Evolutionary conservation across 2,329 filamentous ascomycete species (phyloP), one percentile per base, ranked within the genome.

Genomic region (Pseudogymnoascus destructans): DNA sequence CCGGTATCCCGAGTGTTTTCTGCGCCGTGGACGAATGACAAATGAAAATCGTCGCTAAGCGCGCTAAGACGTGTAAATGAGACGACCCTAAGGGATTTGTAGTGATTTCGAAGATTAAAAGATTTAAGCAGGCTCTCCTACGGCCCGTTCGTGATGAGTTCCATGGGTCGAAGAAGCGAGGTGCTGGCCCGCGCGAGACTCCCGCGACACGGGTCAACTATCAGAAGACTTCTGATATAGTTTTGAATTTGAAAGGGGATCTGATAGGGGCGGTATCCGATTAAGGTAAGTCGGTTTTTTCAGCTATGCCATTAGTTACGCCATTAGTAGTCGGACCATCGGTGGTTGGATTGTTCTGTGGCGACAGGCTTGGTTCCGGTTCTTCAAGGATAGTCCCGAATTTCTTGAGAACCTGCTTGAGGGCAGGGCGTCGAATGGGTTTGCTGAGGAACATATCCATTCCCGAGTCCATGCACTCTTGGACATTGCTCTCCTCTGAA

Each of bases 381-480:
- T 90, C 87, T 67, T 92, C 88, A 0, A 79, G 81, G 27, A 93
- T 95, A 0, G 89, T 89, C 3, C 86, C 81, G 68, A 89, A 92
- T 68, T 89, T 89, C 67, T 86, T 88, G 10, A 95, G 75, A 0
- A 95, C 89, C 66, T 91, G 86, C 70, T 95, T 95, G 59, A 95
- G 75, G 4, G 87, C 87, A 1, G 87, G 88, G n/a, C 90, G 76
- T 55, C 87, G 80, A 63, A 95, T 95, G 0, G 82, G 82, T 65
- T 85, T 85, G 66, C 78, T 77, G 21, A 95, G 75, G 70, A 95
- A 95, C 73, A 90, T 89, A 67, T 95, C 82, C 90, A 95, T 95
- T 58, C 91, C 91, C 1, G 85, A 89, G 60, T 92, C 89, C 70
- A 93, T 86, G 70, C 87, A 88, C 68, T 91, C 87, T 70, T 85